Base-by-base conservation (phyloP, 139 green algal genomes). In the Chlamydomonas schloesseri region DNA sequence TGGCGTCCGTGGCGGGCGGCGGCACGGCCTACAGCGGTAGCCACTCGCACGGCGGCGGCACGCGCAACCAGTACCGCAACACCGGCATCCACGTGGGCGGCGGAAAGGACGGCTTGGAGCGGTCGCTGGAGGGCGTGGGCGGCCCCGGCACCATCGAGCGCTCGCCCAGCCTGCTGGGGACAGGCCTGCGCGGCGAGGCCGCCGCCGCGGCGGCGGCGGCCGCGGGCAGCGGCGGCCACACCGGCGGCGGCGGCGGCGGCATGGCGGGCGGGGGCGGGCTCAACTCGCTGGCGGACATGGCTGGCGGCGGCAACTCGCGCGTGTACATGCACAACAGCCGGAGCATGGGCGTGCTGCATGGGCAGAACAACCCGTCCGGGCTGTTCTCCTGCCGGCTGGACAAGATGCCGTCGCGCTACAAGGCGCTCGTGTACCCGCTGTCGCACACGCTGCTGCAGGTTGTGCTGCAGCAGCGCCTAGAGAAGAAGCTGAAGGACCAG, bases 371-470 rank as follows among this genome's bases (percentile, higher is more conserved):
- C 64, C 78, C 78, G 15, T 73, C 58, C 14, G 78, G 78, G 15
- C 78, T 84, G 42, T 84, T 75, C 65, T 75, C 64, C 17, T 84
- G 78, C 64, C 78, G 78, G 2, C 64, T 84, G 28, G 78, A 84
- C 29, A 65, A 65, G 3, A 64, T 73, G 46, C 78, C 78, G 6
- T 84, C 78, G 64, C 78, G 78, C 31, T 84, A 84, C 78, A 84
- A 84, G 78, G 78, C 78, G 37, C 78, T 84, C 28, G 78, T 84
- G 8, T 84, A 55, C 34, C 78, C 78, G 64, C 78, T 84, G 0
- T 84, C 78, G 26, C 78, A 84, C 64, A 84, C 78, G 42, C 78
- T 84, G 64, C 78, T 84, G 78, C 78, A 84, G 64, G 78, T 84
- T 3, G 67, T 85, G 3, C 79, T 85, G 37, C 79, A 85, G 67